A percentile compares a stretch with the other conserved stretches of the same genome.
phyloP scores from a whole-genome alignment of 2,329 filamentous ascomycete genomes.

The Scytalidium lignicola region DNA sequence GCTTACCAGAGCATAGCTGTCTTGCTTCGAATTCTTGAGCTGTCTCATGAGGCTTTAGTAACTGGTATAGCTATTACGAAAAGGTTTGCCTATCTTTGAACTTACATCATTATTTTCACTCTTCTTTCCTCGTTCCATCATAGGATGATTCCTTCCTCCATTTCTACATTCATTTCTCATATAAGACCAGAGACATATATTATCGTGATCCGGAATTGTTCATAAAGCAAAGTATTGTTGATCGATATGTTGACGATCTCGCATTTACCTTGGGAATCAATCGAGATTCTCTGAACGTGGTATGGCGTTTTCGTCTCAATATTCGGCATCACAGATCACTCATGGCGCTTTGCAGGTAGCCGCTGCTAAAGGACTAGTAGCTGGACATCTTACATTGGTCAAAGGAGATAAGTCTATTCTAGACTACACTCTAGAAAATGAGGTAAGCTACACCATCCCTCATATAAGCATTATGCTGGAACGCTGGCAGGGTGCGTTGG shows the following conservation, averaged over 20 bases:
- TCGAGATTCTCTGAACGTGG: constrained; percentile 65
- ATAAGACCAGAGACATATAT: constrained; percentile 63
- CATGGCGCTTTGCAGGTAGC: constrained; percentile 50
- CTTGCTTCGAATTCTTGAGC: constrained; percentile 52
- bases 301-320: constrained; percentile 34
- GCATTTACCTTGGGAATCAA: constrained; percentile 63
- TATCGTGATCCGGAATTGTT: constrained; percentile 74
- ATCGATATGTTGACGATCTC: constrained; percentile 69
- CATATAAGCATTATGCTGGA: constrained; percentile 1
- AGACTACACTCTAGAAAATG: constrained; percentile 32
- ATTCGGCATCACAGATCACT: neutral
- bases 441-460: constrained; percentile 25
- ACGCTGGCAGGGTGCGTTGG: constrained; percentile 47
- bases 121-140: neutral
- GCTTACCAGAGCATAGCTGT: constrained; percentile 37
- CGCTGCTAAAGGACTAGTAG: constrained; percentile 66
- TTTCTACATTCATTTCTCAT: neutral
- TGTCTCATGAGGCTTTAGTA: constrained; percentile 54
- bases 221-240: constrained; percentile 60
- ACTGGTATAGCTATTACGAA: constrained; percentile 54
- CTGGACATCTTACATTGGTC: constrained; percentile 49
- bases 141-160: neutral
- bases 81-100: constrained; percentile 38
- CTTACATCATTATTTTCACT: neutral
- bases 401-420: constrained; percentile 39